Percentiles rank a stretch among this genome's conserved stretches.
Evolutionary conservation across 163 green algal species (phyloP).

Genomic region (Scenedesmus sp.): DNA sequence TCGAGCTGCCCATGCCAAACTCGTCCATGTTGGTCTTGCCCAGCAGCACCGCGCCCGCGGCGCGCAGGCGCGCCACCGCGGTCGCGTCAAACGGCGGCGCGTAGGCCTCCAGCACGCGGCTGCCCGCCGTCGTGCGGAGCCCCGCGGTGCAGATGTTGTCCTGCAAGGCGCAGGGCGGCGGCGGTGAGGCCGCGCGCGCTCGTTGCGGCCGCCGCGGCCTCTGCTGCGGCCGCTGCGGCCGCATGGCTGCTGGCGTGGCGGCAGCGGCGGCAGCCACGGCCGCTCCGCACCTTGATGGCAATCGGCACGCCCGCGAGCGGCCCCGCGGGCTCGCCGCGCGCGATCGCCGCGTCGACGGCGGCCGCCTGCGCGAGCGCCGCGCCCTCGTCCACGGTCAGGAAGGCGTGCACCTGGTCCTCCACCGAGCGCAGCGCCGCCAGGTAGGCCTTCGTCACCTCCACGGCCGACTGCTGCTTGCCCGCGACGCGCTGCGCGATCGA

Average conservation of each 20-base stretch:
- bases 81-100: slow-evolving; percentile 89
- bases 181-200: no score
- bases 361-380: slow-evolving; percentile 71
- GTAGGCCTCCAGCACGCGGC: slow-evolving; percentile 76
- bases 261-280: background rate
- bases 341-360: slow-evolving; percentile 69
- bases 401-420: slow-evolving; percentile 69
- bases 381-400: slow-evolving; percentile 73
- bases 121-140: slow-evolving; percentile 89
- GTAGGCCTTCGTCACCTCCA: slow-evolving; percentile 75
- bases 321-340: slow-evolving; percentile 42
- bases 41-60: slow-evolving; percentile 83
- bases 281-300: slow-evolving; percentile 81
- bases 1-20: slow-evolving; percentile 98
- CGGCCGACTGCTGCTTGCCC: slow-evolving; percentile 60
- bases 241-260: background rate
- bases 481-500: slow-evolving; percentile 61
- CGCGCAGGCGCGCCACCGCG: slow-evolving; percentile 70
- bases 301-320: slow-evolving; percentile 85
- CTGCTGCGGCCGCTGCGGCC: background rate
- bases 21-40: slow-evolving; percentile 99
- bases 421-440: slow-evolving; percentile 59
- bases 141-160: slow-evolving; percentile 95
- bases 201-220: no score
- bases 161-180: slow-evolving; percentile 51